Evolutionary conservation across 2,329 filamentous ascomycete genomes (phyloP).

Genomic region (Aspergillus bombycis): DNA sequence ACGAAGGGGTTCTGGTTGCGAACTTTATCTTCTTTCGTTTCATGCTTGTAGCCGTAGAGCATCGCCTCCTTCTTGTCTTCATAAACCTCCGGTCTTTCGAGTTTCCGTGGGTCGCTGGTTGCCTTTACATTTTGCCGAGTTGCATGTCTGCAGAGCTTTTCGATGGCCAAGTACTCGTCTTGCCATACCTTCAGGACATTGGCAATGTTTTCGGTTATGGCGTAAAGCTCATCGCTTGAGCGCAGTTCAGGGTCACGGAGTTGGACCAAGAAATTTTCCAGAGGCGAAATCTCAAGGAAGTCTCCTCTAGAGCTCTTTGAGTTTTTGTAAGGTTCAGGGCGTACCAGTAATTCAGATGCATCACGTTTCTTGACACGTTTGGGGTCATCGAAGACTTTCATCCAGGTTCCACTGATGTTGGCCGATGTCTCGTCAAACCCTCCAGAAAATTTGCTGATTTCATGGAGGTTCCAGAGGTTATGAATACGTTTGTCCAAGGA

Average conservation of each 20-base stretch:
- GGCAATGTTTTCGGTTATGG: constrained; percentile 58
- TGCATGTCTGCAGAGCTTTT: constrained; percentile 52
- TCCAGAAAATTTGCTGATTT: constrained; percentile 36
- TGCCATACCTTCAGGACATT: constrained; percentile 59
- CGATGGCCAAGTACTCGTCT: constrained; percentile 59
- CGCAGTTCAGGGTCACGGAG: constrained; percentile 44
- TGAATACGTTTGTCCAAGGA: constrained; percentile 36
- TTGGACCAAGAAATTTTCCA: constrained; percentile 41
- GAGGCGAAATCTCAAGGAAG: constrained; percentile 40
- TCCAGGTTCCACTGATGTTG: constrained; percentile 37
- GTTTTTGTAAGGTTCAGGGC: constrained; percentile 40
- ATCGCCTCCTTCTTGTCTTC: constrained; percentile 65
- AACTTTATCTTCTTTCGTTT: constrained; percentile 49
- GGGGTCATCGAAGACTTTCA: constrained; percentile 34
- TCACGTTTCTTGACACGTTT: constrained; percentile 36
- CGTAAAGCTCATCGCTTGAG: constrained; percentile 57
- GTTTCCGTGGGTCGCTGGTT: constrained; percentile 54
- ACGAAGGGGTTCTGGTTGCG: constrained; percentile 61
- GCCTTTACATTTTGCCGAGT: constrained; percentile 55
- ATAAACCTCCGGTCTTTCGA: constrained; percentile 53
- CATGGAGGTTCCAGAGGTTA: constrained; percentile 42
- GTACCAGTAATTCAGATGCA: constrained; percentile 23
- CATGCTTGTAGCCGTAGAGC: constrained; percentile 63
- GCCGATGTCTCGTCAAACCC: constrained; percentile 37
- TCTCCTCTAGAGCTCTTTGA: constrained; percentile 33